These are phyloP conservation scores for Trebouxia gelatinosa DNA, from an alignment of 163 green algal genomes.

Conservation along the genomic window DNA sequence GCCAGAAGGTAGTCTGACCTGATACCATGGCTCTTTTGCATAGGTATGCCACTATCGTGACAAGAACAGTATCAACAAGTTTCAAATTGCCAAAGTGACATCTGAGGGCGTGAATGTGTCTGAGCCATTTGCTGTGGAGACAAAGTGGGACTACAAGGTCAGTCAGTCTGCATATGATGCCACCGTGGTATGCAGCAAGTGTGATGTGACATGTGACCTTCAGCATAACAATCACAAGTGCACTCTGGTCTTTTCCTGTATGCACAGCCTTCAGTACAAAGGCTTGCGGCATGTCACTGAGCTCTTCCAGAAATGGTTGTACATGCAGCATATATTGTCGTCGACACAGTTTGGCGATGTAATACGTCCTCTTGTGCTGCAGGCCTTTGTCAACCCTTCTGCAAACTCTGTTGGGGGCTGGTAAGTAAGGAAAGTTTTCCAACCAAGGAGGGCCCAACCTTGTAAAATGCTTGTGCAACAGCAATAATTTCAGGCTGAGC, in stretches of 20 bases:
- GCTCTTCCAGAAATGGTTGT: neutral
- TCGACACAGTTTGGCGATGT: neutral
- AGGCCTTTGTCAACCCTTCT: conserved; percentile 51
- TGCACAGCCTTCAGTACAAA: neutral
- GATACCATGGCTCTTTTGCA: too few species aligned
- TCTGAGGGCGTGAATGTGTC: conserved; percentile 70
- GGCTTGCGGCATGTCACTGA: neutral
- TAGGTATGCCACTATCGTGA: conserved; percentile 96
- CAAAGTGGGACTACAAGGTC: conserved; percentile 88
- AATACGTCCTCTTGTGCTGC: neutral
- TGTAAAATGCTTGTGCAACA: neutral
- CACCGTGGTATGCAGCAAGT: neutral
- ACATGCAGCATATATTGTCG: neutral
- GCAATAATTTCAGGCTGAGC: too few species aligned
- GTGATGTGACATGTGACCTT: neutral
- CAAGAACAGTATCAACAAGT: conserved; percentile 98
- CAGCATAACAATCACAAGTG: neutral
- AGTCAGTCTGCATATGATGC: neutral
- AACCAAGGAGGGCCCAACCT: too few species aligned
- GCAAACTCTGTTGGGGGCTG: conserved; percentile 50
- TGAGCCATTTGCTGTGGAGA: conserved; percentile 90
- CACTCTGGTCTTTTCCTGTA: neutral
- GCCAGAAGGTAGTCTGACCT: too few species aligned
- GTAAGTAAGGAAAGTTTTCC: too few species aligned
- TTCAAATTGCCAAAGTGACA: conserved; percentile 72